A percentile compares a stretch with the other conserved stretches of the same genome.
Conservation (phyloP, 768 basidiomycete genomes). For the Imleria badia region DNA sequence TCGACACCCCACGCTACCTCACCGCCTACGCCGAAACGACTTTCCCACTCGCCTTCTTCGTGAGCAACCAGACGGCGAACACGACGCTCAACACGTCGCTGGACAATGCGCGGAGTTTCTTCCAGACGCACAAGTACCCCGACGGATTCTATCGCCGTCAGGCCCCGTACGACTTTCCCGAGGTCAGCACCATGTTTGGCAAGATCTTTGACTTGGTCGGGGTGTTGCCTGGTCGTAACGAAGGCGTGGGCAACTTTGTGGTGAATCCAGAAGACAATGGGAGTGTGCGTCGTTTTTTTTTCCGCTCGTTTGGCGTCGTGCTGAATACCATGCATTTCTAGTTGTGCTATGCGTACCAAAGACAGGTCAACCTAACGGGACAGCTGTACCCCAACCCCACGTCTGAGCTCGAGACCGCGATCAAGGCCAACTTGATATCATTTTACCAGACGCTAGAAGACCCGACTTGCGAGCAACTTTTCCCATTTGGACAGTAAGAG, state of each 20-base stretch:
- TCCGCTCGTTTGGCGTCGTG: neutral
- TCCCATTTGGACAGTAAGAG: constrained; percentile 15
- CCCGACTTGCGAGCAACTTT: constrained; percentile 13
- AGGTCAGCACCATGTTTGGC: constrained; percentile 3
- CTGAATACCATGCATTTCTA: constrained; percentile 6
- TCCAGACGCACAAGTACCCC: constrained; percentile 16
- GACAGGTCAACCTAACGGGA: constrained; percentile 19
- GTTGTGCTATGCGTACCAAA: constrained; percentile 21
- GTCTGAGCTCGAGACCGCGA: constrained; percentile 18
- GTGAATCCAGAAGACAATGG: constrained; percentile 7
- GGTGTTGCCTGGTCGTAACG: constrained; percentile 16
- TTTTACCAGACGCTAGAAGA: constrained; percentile 13
- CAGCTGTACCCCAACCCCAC: constrained; percentile 25
- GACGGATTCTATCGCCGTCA: constrained; percentile 21
- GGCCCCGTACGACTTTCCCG: constrained; percentile 2
- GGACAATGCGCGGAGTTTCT: constrained; percentile 22
- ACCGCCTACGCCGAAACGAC: constrained; percentile 23
- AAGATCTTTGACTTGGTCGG: neutral
- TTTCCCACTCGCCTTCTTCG: constrained; percentile 28
- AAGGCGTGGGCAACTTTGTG: constrained; percentile 19
- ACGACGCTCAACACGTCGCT: constrained; percentile 17
- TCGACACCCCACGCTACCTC: constrained; percentile 20
- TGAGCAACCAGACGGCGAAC: constrained; percentile 20
- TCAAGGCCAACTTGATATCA: constrained; percentile 20
- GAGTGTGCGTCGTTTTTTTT: neutral